Evolutionary conservation across 495 filamentous ascomycete species (phyloP).

Genomic region (Aspergillus mulundensis): DNA sequence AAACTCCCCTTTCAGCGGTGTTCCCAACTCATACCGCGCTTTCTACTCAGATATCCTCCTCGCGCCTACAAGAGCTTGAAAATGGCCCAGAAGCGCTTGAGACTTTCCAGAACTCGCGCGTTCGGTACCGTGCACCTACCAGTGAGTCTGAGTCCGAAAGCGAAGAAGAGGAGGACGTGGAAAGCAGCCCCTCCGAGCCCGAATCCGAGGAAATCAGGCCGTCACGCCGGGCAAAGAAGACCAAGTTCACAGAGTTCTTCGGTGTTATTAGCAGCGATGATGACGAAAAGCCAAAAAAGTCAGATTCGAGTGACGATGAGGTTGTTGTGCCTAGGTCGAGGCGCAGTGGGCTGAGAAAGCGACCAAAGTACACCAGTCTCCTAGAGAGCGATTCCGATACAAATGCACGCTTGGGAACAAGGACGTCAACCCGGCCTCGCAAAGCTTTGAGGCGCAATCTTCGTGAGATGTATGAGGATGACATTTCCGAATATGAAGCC

Average conservation of each 20-base stretch:
- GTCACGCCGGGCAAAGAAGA: slow-evolving; percentile 12
- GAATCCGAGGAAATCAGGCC: not conserved
- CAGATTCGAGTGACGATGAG: slow-evolving; percentile 25
- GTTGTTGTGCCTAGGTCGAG: slow-evolving; percentile 21
- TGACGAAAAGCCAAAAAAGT: slow-evolving; percentile 7
- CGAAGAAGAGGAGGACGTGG: slow-evolving; percentile 4
- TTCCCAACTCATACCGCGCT: not conserved
- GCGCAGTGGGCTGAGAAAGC: slow-evolving; percentile 36
- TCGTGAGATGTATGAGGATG: slow-evolving; percentile 62
- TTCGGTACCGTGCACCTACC: not conserved
- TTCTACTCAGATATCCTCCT: slow-evolving; percentile 23
- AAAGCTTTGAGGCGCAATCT: slow-evolving; percentile 49
- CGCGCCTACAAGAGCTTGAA: slow-evolving; percentile 26
- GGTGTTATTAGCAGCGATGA: slow-evolving; percentile 16
- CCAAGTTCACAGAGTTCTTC: slow-evolving; percentile 21
- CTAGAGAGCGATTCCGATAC: slow-evolving; percentile 17
- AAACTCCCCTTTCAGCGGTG: not conserved
- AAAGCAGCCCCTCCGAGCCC: slow-evolving; percentile 8
- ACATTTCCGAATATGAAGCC: slow-evolving; percentile 56
- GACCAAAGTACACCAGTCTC: slow-evolving; percentile 6
- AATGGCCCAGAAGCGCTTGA: slow-evolving; percentile 32
- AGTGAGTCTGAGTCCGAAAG: not conserved
- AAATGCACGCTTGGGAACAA: slow-evolving; percentile 10
- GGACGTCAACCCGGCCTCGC: slow-evolving; percentile 28
- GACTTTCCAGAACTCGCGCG: slow-evolving; percentile 19